Evolutionary conservation across 371 early-diverging fungal species (phyloP), one percentile per base, ranked within the genome.

Genomic region (Rhizopus arrhizus): DNA sequence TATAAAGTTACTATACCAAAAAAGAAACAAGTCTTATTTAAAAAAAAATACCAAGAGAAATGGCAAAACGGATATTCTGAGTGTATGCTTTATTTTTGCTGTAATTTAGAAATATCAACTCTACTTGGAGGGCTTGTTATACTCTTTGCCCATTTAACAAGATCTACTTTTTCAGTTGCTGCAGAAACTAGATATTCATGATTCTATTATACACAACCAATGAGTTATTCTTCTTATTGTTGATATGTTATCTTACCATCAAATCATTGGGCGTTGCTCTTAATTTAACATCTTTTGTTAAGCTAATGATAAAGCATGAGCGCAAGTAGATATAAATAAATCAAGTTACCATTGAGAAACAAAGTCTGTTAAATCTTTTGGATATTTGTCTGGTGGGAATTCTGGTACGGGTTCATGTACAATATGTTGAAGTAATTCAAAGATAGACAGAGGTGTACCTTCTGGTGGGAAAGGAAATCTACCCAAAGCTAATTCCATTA

Each of bases 361-460:
- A 75, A 96, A 95, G 56, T 82, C 85, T 46, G 87, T 84, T 64
- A 95, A 87, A 59, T 89, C 91, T 11, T 66, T 53, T 15, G 94
- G 85, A 77, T 89, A 95, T 33, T 74, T 76, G 16, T 73, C 70
- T 36, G 80, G 74, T 9, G 95, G 91, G 58, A 96, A 84, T 35
- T 74, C 78, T n/a, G 97, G 97, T 16, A 90, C 81, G 6, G 93
- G 93, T 71, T 95, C 95, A 68, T 94, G 86, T 8, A 93, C 92
- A 62, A 98, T 96, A 69, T 90, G 95, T 70, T 95, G 89, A 41
- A 97, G 79, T 38, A 98, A 75, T 65, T 97, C 98, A 70, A 98
- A 89, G 29, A 94, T 89, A 7, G 95, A 85, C 49, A 93, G 59
- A 42, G 89, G 79, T 42, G 84, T 85, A 41, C 89, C 88, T 16